Evolutionary conservation across 192 early-diverging fungal genomes (phyloP).

Genomic region (Umbelopsis ramanniana): DNA sequence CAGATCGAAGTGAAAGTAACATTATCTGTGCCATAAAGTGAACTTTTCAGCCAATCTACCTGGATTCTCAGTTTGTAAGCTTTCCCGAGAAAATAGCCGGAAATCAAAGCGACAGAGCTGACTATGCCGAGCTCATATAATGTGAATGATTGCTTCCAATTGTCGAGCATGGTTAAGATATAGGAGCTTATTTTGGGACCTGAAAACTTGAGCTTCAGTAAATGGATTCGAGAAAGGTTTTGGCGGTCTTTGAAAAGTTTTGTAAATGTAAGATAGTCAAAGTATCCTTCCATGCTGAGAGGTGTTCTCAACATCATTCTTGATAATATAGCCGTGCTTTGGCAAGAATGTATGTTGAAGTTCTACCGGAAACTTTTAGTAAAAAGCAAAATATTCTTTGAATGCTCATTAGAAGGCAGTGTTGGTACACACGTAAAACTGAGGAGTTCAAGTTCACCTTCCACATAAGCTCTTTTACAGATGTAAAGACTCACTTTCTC

Average conservation of each 20-base stretch:
- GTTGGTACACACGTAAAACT: too few relatives aligned
- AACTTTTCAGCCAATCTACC: neutral
- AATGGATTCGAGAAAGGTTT: neutral
- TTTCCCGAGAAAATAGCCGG: neutral
- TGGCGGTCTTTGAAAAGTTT: neutral
- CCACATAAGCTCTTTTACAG: too few relatives aligned
- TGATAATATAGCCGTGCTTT: too few relatives aligned
- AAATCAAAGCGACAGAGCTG: constrained; percentile 14
- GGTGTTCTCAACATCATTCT: too few relatives aligned
- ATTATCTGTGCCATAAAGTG: neutral
- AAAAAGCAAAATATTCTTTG: too few relatives aligned
- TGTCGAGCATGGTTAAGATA: neutral
- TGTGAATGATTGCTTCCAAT: constrained; percentile 12
- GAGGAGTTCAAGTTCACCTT: too few relatives aligned
- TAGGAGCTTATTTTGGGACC: neutral
- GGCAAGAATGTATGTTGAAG: too few relatives aligned
- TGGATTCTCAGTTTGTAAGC: neutral
- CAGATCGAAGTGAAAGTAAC: neutral
- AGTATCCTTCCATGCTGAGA: too few relatives aligned
- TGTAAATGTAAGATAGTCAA: neutral
- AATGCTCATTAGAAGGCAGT: too few relatives aligned
- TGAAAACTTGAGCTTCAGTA: neutral
- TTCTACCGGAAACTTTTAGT: too few relatives aligned
- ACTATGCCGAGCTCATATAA: constrained; percentile 5
- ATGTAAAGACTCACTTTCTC: too few relatives aligned